These are phyloP conservation scores for Massariosphaeria phaeospora DNA, from an alignment of 495 filamentous ascomycete species.

Conservation along the genomic window DNA sequence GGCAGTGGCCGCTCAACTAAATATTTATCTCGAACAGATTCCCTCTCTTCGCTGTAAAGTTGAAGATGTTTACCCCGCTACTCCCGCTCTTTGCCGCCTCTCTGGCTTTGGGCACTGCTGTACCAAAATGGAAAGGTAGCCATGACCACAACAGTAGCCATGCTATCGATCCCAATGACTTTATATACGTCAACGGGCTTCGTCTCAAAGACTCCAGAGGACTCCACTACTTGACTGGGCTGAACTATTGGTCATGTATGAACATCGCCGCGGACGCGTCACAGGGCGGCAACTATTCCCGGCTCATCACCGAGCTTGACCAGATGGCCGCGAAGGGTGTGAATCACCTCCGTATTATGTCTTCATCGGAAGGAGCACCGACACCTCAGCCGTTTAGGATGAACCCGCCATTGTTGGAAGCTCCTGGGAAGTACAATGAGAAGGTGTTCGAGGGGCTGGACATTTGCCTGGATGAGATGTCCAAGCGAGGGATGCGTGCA, in stretches of 20 bases:
- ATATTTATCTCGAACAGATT: too few species aligned
- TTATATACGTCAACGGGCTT: constrained; percentile 25
- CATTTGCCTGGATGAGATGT: constrained; percentile 31
- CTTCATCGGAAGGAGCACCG: constrained; percentile 30
- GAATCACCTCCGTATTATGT: constrained; percentile 35
- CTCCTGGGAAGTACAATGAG: constrained; percentile 32
- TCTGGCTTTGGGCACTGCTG: background rate
- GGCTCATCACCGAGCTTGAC: constrained; percentile 31
- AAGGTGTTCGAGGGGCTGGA: constrained; percentile 32
- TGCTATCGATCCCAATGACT: constrained; percentile 23
- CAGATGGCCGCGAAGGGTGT: constrained; percentile 33
- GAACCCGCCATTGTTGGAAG: constrained; percentile 27
- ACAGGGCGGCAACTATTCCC: constrained; percentile 24
- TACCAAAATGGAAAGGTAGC: too few species aligned
- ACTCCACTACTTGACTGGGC: constrained; percentile 28
- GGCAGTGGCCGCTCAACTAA: too few species aligned
- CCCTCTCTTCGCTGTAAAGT: too few species aligned
- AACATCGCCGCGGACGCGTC: constrained; percentile 29
- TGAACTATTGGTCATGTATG: constrained; percentile 36
- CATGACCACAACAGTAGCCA: background rate
- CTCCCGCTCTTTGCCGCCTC: too few species aligned
- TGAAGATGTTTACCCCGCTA: too few species aligned
- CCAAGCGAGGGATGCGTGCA: constrained; percentile 29
- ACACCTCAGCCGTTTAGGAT: constrained; percentile 33
- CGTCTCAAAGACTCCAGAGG: constrained; percentile 26